Conservation (phyloP, 2,329 filamentous ascomycete genomes). For the Hypomyces rosellus region DNA sequence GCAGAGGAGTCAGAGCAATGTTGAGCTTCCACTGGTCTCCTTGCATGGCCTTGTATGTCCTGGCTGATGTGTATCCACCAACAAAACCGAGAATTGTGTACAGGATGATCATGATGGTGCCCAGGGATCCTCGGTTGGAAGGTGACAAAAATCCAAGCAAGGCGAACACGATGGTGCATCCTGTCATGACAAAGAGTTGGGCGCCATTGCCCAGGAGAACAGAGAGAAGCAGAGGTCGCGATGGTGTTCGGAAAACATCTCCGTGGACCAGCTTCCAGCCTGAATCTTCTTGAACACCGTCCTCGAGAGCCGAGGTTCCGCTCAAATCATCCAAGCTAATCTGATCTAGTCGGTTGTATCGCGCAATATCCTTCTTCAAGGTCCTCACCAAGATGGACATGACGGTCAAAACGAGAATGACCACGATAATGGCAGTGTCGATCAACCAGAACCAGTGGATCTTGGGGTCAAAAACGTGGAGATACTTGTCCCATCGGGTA, state of each 20-base stretch:
- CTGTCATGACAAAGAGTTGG: constrained; percentile 96
- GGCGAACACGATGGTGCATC: constrained; percentile 87
- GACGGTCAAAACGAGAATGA: constrained; percentile 86
- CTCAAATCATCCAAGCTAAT: constrained; percentile 86
- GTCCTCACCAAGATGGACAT: constrained; percentile 86
- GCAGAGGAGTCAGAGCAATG: constrained; percentile 77
- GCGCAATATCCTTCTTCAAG: constrained; percentile 87
- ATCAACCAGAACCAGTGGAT: constrained; percentile 99
- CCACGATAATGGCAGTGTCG: constrained; percentile 90
- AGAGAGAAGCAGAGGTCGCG: constrained; percentile 75
- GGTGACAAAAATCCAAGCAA: constrained; percentile 92
- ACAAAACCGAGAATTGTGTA: constrained; percentile 92
- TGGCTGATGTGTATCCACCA: constrained; percentile 81
- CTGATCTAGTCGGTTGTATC: constrained; percentile 91
- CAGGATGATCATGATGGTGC: constrained; percentile 85
- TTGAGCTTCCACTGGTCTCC: constrained; percentile 94
- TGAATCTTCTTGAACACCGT: constrained; percentile 94
- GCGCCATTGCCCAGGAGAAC: constrained; percentile 88
- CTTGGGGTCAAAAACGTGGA: constrained; percentile 94
- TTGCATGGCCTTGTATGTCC: constrained; percentile 90
- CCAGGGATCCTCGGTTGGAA: constrained; percentile 88
- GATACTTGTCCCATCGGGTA: constrained; percentile 97
- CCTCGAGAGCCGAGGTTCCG: constrained; percentile 71
- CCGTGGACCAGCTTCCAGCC: constrained; percentile 98
- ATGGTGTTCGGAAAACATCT: constrained; percentile 88